Percentiles rank a stretch among this genome's conserved stretches.
Evolutionary conservation across 2,329 filamentous ascomycete genomes (phyloP).

Genomic region (Botrytis byssoidea): DNA sequence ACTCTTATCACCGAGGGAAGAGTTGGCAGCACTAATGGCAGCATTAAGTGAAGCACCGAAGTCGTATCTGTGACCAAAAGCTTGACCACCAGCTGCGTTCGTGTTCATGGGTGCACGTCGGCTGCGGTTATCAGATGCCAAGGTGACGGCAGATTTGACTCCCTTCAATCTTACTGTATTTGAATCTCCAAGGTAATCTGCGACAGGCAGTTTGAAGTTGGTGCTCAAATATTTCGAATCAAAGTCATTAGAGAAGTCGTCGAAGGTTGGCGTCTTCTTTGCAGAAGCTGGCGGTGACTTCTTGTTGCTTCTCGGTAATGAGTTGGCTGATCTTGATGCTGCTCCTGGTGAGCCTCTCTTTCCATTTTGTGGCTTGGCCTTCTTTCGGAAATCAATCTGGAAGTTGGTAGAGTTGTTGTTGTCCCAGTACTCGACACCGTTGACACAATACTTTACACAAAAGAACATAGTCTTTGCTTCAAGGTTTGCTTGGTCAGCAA

Average conservation of each 20-base stretch:
- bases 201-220: slow-evolving; percentile 57
- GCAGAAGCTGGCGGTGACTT: slow-evolving; percentile 48
- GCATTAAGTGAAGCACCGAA: slow-evolving; percentile 89
- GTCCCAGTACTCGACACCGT: slow-evolving; percentile 89
- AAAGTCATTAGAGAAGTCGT: slow-evolving; percentile 66
- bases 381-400: slow-evolving; percentile 89
- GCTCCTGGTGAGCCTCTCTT: slow-evolving; percentile 54
- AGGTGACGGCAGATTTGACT: slow-evolving; percentile 59
- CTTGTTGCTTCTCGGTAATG: slow-evolving; percentile 67
- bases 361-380: slow-evolving; percentile 60
- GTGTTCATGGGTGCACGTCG: slow-evolving; percentile 48
- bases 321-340: slow-evolving; percentile 50
- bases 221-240: slow-evolving; percentile 46
- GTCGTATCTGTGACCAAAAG: slow-evolving; percentile 92
- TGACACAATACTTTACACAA: slow-evolving; percentile 84
- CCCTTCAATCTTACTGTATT: slow-evolving; percentile 65
- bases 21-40: slow-evolving; percentile 73
- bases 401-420: slow-evolving; percentile 88
- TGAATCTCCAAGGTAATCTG: slow-evolving; percentile 61
- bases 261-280: slow-evolving; percentile 54
- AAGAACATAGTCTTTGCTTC: slow-evolving; percentile 91
- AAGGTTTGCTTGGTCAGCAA: slow-evolving; percentile 86
- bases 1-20: slow-evolving; percentile 57
- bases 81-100: slow-evolving; percentile 54
- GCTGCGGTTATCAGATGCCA: slow-evolving; percentile 45